Evolutionary conservation across 2,329 filamentous ascomycete genomes (phyloP).

Genomic region (Nectriaceae sp.): DNA sequence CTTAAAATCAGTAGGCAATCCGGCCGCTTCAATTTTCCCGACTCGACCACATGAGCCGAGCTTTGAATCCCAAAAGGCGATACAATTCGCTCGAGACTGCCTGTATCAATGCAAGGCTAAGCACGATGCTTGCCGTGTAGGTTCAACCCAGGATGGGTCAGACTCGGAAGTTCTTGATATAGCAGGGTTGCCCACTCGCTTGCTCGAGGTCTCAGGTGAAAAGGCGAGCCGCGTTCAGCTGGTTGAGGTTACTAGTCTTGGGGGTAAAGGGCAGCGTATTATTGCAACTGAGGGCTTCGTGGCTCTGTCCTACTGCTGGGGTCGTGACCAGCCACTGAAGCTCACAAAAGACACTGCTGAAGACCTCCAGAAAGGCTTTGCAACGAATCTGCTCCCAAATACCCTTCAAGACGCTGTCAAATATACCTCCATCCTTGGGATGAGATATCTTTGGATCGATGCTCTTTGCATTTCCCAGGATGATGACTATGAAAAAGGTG

Average conservation of each 20-base stretch:
- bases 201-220: too few species aligned
- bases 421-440: not conserved
- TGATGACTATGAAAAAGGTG: not conserved
- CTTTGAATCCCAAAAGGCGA: too few species aligned
- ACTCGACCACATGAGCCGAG: too few species aligned
- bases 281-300: not conserved
- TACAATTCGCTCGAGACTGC: too few species aligned
- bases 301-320: not conserved
- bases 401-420: not conserved
- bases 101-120: too few species aligned
- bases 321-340: not conserved
- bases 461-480: slow-evolving; percentile 4
- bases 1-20: too few species aligned
- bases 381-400: not conserved
- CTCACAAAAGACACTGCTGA: not conserved
- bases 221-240: not conserved
- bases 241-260: not conserved
- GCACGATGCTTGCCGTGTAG: too few species aligned
- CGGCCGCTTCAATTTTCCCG: too few species aligned
- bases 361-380: not conserved
- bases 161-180: too few species aligned
- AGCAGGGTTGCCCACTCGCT: too few species aligned
- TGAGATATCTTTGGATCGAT: slow-evolving; percentile 3
- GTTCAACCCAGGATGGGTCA: too few species aligned
- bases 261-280: not conserved